A percentile compares a stretch with the other conserved stretches of the same genome.
Conservation (phyloP, 2,329 filamentous ascomycete species). For the Exserohilum rostratum region DNA sequence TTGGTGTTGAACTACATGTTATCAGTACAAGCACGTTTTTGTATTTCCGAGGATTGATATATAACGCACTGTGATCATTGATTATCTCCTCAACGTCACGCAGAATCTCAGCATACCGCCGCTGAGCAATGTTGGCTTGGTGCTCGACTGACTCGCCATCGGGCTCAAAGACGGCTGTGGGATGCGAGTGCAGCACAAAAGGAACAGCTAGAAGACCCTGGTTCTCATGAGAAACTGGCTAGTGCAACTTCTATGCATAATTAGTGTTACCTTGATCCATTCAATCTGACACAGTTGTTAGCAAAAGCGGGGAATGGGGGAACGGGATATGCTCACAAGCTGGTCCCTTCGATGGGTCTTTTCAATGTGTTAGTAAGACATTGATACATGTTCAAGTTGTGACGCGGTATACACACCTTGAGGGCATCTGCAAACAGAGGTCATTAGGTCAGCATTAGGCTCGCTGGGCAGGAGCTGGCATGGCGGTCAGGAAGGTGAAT, state of each 20-base stretch:
- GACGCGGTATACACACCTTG: conserved; percentile 57
- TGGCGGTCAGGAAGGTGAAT: not conserved
- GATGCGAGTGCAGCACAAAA: conserved; percentile 95
- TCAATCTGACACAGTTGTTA: conserved; percentile 60
- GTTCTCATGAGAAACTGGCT: not conserved
- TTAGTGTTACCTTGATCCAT: conserved; percentile 79
- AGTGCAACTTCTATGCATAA: not conserved
- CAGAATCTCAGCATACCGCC: conserved; percentile 94
- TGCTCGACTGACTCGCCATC: conserved; percentile 68
- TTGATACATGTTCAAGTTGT: not conserved
- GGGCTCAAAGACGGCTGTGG: conserved; percentile 81
- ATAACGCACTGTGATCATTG: conserved; percentile 80
- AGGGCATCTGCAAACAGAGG: conserved; percentile 60
- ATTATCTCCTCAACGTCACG: conserved; percentile 90
- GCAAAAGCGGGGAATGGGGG: not conserved
- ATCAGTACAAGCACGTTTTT: conserved; percentile 6
- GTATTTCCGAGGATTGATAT: not conserved
- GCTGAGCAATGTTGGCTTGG: conserved; percentile 80
- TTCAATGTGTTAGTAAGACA: conserved; percentile 16
- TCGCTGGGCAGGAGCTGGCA: not conserved
- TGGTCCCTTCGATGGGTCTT: conserved; percentile 92
- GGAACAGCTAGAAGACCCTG: conserved; percentile 80
- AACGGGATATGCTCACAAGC: conserved; percentile 67
- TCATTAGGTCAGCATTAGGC: conserved; percentile 22
- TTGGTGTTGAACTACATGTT: conserved; percentile 69